Conservation (phyloP, 768 basidiomycete species). For the Leccinum truebloodii region DNA sequence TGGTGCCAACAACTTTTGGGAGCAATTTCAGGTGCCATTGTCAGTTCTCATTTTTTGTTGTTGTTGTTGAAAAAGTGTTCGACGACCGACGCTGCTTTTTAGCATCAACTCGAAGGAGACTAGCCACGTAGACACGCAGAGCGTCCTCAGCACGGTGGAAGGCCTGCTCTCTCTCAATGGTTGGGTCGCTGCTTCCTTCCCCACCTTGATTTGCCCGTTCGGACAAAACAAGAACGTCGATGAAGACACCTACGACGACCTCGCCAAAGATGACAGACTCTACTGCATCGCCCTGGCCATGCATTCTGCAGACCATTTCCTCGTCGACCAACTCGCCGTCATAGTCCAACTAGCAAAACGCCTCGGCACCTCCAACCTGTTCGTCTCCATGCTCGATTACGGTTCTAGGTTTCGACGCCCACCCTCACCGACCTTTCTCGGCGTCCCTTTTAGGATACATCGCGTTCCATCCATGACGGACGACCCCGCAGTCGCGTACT, state of each 20-base stretch:
- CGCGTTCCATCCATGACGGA: slow-evolving; percentile 92
- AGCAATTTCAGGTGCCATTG: slow-evolving; percentile 90
- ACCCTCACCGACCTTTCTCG: slow-evolving; percentile 93
- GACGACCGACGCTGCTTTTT: background rate
- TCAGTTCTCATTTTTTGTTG: slow-evolving; percentile 39
- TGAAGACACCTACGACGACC: slow-evolving; percentile 80
- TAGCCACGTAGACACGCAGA: slow-evolving; percentile 86
- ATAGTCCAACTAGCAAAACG: slow-evolving; percentile 95
- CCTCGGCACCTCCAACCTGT: slow-evolving; percentile 85
- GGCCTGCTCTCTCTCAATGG: slow-evolving; percentile 94
- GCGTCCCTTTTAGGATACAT: slow-evolving; percentile 90
- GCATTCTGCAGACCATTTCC: slow-evolving; percentile 98
- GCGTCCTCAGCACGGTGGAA: slow-evolving; percentile 86
- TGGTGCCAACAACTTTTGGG: slow-evolving; percentile 89
- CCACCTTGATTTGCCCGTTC: slow-evolving; percentile 92
- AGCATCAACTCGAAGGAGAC: slow-evolving; percentile 85
- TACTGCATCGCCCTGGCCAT: slow-evolving; percentile 96
- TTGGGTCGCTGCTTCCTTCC: slow-evolving; percentile 96
- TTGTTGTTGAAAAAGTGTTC: background rate
- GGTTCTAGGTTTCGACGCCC: slow-evolving; percentile 93
- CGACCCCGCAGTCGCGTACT: slow-evolving; percentile 87
- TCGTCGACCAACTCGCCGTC: slow-evolving; percentile 96
- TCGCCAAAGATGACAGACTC: slow-evolving; percentile 77
- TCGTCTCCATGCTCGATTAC: slow-evolving; percentile 98
- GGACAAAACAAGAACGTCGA: slow-evolving; percentile 81